Percentiles rank a stretch among this genome's conserved stretches.
phyloP scores from a whole-genome alignment of 805 yeast genomes.

The Kodamaea hsintzibuensis region DNA sequence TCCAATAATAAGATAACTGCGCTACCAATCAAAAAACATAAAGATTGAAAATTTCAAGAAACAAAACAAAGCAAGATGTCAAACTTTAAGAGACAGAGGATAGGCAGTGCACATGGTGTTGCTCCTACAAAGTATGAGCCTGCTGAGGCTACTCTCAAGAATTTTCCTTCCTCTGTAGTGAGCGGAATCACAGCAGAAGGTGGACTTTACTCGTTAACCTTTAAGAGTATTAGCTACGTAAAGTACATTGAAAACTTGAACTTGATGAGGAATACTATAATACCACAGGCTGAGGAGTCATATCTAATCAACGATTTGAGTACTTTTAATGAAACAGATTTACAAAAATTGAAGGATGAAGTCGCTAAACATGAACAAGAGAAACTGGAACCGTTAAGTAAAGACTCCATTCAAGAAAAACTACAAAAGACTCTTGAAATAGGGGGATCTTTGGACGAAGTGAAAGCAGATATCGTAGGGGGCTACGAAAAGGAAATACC shows the following conservation, averaged over 20 bases:
- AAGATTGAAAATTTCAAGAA: background rate
- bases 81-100: slow-evolving; percentile 11
- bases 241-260: slow-evolving; percentile 37
- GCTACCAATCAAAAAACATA: background rate
- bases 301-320: slow-evolving; percentile 9
- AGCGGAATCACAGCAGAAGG: slow-evolving; percentile 44
- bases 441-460: slow-evolving; percentile 3
- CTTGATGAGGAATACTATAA: slow-evolving; percentile 29
- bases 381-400: background rate
- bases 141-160: slow-evolving; percentile 20
- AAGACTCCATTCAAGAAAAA: slow-evolving; percentile 1
- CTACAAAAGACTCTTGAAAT: slow-evolving; percentile 6
- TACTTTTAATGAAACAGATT: slow-evolving; percentile 7
- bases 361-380: slow-evolving; percentile 13
- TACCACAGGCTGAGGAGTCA: slow-evolving; percentile 15
- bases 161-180: slow-evolving; percentile 36
- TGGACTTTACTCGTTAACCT: slow-evolving; percentile 42
- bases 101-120: slow-evolving; percentile 3
- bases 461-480: slow-evolving; percentile 15
- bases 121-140: slow-evolving; percentile 21
- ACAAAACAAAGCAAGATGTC: slow-evolving; percentile 2
- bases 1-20: background rate
- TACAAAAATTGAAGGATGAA: slow-evolving; percentile 25
- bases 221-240: slow-evolving; percentile 40
- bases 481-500: slow-evolving; percentile 18